Evolutionary conservation across 2,329 filamentous ascomycete species (phyloP).

Genomic region (Aspergillus pseudotamarii): DNA sequence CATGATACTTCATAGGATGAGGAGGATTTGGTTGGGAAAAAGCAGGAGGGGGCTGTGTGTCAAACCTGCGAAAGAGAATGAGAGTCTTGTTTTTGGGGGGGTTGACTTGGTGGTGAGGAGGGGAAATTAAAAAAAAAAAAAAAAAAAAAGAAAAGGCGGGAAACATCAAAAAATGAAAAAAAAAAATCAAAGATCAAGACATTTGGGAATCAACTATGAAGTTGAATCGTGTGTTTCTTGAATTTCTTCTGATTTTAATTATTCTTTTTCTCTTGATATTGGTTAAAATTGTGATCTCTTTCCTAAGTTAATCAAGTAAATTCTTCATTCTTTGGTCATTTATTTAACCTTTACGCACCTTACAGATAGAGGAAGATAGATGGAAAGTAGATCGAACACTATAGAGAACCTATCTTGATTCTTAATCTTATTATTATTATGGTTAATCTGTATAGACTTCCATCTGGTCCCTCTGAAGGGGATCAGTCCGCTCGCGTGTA

Average conservation of each 20-base stretch:
- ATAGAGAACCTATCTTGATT: conserved; percentile 1
- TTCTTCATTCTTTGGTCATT: not conserved
- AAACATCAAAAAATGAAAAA: not conserved
- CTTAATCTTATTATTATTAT: conserved; percentile 8
- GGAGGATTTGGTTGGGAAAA: conserved; percentile 9
- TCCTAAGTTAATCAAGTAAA: not conserved
- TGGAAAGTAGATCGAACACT: conserved; percentile 5
- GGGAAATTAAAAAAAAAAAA: not conserved
- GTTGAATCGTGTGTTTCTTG: not conserved
- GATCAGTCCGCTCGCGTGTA: not conserved
- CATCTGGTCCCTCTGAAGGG: conserved; percentile 1
- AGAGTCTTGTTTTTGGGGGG: conserved; percentile 3
- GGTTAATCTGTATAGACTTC: conserved; percentile 5
- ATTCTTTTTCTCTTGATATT: not conserved
- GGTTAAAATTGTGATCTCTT: not conserved
- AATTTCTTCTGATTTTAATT: not conserved
- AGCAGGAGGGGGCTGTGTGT: conserved; percentile 17
- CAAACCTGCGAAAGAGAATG: conserved; percentile 1
- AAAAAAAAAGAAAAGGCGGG: not conserved
- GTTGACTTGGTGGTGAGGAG: no score
- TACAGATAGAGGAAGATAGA: conserved; percentile 7
- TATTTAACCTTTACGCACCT: conserved; percentile 7
- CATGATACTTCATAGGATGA: not conserved
- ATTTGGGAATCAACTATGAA: not conserved
- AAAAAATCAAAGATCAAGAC: no score